Percentiles rank a stretch among this genome's conserved stretches.
phyloP scores from a whole-genome alignment of 495 filamentous ascomycete species.

The Daldinia childiae region DNA sequence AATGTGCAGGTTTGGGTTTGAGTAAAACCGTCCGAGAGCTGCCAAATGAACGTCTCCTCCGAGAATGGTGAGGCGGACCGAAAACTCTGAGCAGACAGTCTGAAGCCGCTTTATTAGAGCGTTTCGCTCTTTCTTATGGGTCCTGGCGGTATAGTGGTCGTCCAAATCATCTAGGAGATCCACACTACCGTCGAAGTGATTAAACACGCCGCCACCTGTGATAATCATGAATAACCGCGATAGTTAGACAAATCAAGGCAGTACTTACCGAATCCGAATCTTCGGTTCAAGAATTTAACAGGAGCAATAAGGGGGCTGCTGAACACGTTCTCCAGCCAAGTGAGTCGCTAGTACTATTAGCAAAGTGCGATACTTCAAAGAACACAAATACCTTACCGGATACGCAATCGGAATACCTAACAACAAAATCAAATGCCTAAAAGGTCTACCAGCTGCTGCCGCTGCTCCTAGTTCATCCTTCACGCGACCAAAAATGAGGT shows the following conservation, averaged over 20 bases:
- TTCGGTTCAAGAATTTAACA: slow-evolving; percentile 87
- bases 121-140: slow-evolving; percentile 89
- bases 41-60: slow-evolving; percentile 94
- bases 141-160: slow-evolving; percentile 92
- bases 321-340: slow-evolving; percentile 92
- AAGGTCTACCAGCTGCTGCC: slow-evolving; percentile 60
- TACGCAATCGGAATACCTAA: slow-evolving; percentile 95
- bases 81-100: slow-evolving; percentile 72
- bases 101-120: slow-evolving; percentile 79
- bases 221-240: slow-evolving; percentile 3
- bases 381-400: slow-evolving; percentile 58
- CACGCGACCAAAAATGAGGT: slow-evolving; percentile 78
- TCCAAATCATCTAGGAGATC: slow-evolving; percentile 94
- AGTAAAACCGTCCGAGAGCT: slow-evolving; percentile 93
- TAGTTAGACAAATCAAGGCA: background rate
- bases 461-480: slow-evolving; percentile 67
- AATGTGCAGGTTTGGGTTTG: slow-evolving; percentile 80
- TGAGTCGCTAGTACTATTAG: slow-evolving; percentile 67
- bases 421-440: slow-evolving; percentile 85
- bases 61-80: slow-evolving; percentile 84
- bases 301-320: slow-evolving; percentile 83
- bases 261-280: slow-evolving; percentile 74
- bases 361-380: background rate
- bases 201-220: slow-evolving; percentile 81
- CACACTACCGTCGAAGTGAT: slow-evolving; percentile 88